phyloP scores from a whole-genome alignment of 345 rosid genomes.

The Pugionium cornutum region DNA sequence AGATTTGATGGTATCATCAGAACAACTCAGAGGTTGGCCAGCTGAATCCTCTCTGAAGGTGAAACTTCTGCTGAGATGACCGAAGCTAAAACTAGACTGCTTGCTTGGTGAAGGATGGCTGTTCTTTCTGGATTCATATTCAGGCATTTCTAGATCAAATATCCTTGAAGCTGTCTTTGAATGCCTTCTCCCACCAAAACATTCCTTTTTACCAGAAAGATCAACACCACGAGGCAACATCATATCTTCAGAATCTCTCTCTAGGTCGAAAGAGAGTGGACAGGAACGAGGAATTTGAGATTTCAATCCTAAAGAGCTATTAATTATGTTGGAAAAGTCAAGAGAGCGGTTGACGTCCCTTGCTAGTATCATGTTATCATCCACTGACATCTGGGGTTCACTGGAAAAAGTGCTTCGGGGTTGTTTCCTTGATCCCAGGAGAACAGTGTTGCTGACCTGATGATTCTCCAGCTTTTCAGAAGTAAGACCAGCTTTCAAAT shows the following conservation, averaged over 20 bases:
- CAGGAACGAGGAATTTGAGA: slow-evolving; percentile 53
- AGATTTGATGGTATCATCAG: slow-evolving; percentile 51
- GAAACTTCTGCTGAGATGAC: slow-evolving; percentile 72
- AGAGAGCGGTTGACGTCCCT: slow-evolving; percentile 38
- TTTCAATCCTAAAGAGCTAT: slow-evolving; percentile 33
- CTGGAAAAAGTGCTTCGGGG: slow-evolving; percentile 30
- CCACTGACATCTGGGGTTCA: slow-evolving; percentile 35
- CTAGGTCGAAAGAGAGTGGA: slow-evolving; percentile 50
- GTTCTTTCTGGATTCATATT: slow-evolving; percentile 45
- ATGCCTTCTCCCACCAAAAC: slow-evolving; percentile 36
- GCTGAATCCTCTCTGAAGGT: slow-evolving; percentile 66
- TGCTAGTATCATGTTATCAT: slow-evolving; percentile 37
- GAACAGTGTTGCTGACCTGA: slow-evolving; percentile 44
- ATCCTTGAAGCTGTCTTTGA: slow-evolving; percentile 41
- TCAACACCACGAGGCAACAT: slow-evolving; percentile 37
- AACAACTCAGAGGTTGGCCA: slow-evolving; percentile 48
- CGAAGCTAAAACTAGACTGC: slow-evolving; percentile 79
- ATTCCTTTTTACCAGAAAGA: slow-evolving; percentile 40
- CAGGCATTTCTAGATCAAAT: slow-evolving; percentile 48
- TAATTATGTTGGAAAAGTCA: slow-evolving; percentile 37
- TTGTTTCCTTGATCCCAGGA: slow-evolving; percentile 49
- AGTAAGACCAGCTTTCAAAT: slow-evolving; percentile 37
- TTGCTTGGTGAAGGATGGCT: slow-evolving; percentile 60
- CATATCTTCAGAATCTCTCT: slow-evolving; percentile 36
- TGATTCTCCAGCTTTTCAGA: slow-evolving; percentile 32